Percentiles rank a stretch among this genome's conserved stretches.
Conservation (phyloP, 768 basidiomycete genomes). For the Boletus pseudo-olivaceus region DNA sequence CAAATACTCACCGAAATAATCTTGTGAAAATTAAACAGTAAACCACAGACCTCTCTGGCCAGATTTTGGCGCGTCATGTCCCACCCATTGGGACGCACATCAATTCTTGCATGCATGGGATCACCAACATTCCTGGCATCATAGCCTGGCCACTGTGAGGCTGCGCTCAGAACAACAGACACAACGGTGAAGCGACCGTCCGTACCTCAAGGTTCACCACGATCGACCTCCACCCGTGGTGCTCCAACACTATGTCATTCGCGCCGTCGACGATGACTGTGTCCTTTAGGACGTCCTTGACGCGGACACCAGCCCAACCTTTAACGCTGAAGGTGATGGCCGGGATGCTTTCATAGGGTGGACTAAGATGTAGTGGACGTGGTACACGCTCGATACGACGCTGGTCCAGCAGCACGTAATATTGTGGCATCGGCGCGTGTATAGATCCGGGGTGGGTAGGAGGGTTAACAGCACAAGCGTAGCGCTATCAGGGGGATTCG, state of each 20-base stretch:
- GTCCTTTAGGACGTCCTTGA: conserved; percentile 12
- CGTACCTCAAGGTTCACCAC: conserved; percentile 20
- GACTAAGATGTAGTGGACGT: conserved; percentile 10
- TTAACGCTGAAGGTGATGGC: conserved; percentile 16
- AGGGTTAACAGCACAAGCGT: conserved; percentile 7
- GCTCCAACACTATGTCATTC: conserved; percentile 14
- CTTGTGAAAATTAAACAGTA: conserved; percentile 10
- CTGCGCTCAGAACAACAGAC: neutral
- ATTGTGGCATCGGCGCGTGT: conserved; percentile 17
- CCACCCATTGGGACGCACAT: neutral
- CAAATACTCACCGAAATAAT: conserved; percentile 5
- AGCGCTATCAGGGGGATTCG: conserved; percentile 12
- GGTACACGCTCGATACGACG: conserved; percentile 21
- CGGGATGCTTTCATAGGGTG: conserved; percentile 12
- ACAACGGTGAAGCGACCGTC: neutral
- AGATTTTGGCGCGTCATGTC: conserved; percentile 21
- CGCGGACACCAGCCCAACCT: conserved; percentile 20
- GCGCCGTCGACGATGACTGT: conserved; percentile 13
- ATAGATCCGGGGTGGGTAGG: conserved; percentile 17
- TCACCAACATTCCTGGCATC: neutral
- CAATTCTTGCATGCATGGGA: conserved; percentile 14
- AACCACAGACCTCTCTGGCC: conserved; percentile 13
- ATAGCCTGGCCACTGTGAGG: conserved; percentile 26
- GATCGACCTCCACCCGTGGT: conserved; percentile 20
- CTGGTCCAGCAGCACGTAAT: conserved; percentile 13